A percentile compares a stretch with the other conserved stretches of the same genome.
These are phyloP conservation scores for Bothriochloa decipiens DNA, from an alignment of 176 grass and related monocot species.

Conservation along the genomic window DNA sequence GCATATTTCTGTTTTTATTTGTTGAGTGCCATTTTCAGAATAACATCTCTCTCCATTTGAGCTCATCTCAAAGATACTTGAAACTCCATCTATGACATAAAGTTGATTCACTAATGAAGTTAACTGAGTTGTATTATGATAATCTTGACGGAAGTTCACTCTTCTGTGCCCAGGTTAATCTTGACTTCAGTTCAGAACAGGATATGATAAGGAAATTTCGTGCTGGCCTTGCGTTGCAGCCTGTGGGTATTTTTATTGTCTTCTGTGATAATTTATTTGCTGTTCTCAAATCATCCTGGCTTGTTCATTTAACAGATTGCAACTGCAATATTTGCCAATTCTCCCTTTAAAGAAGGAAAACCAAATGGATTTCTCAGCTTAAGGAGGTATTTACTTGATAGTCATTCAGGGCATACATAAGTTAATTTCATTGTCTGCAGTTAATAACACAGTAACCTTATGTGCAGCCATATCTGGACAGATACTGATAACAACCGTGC, in stretches of 20 bases:
- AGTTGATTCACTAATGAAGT: constrained; percentile 13
- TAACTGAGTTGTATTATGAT: constrained; percentile 17
- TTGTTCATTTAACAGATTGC: constrained; percentile 75
- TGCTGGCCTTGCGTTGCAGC: constrained; percentile 80
- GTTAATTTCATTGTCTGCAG: background rate
- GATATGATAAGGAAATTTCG: constrained; percentile 99
- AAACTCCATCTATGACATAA: background rate
- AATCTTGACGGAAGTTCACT: background rate
- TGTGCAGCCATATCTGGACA: constrained; percentile 94
- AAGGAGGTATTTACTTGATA: constrained; percentile 69
- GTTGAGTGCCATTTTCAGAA: background rate
- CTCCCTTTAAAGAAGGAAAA: constrained; percentile 98
- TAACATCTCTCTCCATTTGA: background rate
- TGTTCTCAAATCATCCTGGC: constrained; percentile 16
- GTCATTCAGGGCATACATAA: background rate
- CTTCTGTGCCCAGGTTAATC: constrained; percentile 77
- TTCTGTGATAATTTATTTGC: constrained; percentile 31
- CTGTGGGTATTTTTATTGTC: constrained; percentile 71
- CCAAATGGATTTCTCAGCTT: constrained; percentile 98
- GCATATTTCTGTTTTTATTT: constrained; percentile 9
- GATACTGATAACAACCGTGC: constrained; percentile 98
- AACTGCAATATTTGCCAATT: constrained; percentile 99
- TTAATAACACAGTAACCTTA: constrained; percentile 32
- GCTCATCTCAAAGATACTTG: background rate
- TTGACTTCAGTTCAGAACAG: constrained; percentile 95